These are phyloP conservation scores for Carex scoparia DNA, from an alignment of 176 grass and related monocot species.

Conservation along the genomic window DNA sequence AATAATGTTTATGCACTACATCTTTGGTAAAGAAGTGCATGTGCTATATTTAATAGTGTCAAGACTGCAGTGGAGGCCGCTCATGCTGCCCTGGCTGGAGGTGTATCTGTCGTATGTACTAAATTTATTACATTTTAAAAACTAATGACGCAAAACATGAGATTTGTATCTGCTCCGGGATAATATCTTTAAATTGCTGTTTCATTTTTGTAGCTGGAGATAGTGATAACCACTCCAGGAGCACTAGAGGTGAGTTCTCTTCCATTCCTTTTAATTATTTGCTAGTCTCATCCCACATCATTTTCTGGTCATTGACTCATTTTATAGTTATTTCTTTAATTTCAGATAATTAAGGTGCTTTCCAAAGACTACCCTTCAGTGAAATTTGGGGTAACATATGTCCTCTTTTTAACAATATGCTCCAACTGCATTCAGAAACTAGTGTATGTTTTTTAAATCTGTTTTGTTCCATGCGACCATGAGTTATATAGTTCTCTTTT, in stretches of 20 bases:
- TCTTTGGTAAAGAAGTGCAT: not conserved
- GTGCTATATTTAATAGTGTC: constrained; percentile 29
- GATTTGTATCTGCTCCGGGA: not conserved
- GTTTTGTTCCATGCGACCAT: not conserved
- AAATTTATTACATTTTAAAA: not conserved
- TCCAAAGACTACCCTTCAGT: constrained; percentile 54
- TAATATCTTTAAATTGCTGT: not conserved
- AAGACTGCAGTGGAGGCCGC: constrained; percentile 64
- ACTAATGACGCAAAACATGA: not conserved
- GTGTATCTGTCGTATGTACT: constrained; percentile 69
- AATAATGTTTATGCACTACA: not conserved
- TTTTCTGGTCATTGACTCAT: not conserved
- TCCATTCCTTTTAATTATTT: not conserved
- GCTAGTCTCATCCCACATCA: not conserved
- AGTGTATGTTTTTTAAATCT: not conserved
- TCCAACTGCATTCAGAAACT: not conserved
- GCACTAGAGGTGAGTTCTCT: constrained; percentile 52
- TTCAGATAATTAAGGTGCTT: constrained; percentile 57
- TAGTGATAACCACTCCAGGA: constrained; percentile 71
- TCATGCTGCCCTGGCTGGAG: constrained; percentile 52
- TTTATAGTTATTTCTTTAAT: constrained; percentile 3
- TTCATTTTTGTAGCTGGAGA: constrained; percentile 56
- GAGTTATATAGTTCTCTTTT: not conserved
- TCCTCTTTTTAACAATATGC: not conserved
- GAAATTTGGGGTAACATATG: constrained; percentile 52